phyloP scores from a whole-genome alignment of 345 rosid genomes.

The Moricandia arvensis region DNA sequence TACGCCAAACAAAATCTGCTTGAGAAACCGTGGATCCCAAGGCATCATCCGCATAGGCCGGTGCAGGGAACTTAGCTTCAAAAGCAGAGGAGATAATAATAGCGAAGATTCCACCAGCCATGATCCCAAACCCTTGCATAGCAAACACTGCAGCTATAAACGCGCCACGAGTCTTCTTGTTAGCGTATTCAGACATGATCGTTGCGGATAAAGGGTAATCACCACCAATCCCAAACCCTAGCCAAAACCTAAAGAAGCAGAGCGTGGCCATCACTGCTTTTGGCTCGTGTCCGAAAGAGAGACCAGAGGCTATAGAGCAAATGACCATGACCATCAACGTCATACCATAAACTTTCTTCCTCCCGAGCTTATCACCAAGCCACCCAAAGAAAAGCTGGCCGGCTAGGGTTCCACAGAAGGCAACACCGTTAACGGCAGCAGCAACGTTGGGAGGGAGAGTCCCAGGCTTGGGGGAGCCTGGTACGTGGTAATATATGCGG shows the following conservation, averaged over 20 bases:
- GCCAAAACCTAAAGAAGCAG: not conserved
- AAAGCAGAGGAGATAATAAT: constrained; percentile 41
- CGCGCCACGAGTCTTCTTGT: not conserved
- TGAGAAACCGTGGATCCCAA: constrained; percentile 38
- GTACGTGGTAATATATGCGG: not conserved
- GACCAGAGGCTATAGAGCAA: not conserved
- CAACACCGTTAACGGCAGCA: not conserved
- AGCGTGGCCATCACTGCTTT: not conserved
- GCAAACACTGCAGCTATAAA: constrained; percentile 47
- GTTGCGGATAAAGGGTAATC: not conserved
- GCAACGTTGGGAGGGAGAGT: not conserved
- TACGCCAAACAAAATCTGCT: constrained; percentile 44
- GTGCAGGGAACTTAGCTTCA: constrained; percentile 31
- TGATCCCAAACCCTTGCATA: constrained; percentile 51
- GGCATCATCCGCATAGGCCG: constrained; percentile 27
- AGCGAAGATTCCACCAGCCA: constrained; percentile 42
- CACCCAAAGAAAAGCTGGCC: not conserved
- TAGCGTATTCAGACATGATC: not conserved
- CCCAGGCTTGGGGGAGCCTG: not conserved
- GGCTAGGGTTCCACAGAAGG: not conserved
- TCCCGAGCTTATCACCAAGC: not conserved
- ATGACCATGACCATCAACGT: not conserved
- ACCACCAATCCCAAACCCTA: not conserved
- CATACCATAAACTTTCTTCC: not conserved
- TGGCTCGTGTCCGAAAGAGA: constrained; percentile 7